Base-by-base conservation (phyloP, 1,139 yeast genomes). In the Scheffersomyces quercinus region DNA sequence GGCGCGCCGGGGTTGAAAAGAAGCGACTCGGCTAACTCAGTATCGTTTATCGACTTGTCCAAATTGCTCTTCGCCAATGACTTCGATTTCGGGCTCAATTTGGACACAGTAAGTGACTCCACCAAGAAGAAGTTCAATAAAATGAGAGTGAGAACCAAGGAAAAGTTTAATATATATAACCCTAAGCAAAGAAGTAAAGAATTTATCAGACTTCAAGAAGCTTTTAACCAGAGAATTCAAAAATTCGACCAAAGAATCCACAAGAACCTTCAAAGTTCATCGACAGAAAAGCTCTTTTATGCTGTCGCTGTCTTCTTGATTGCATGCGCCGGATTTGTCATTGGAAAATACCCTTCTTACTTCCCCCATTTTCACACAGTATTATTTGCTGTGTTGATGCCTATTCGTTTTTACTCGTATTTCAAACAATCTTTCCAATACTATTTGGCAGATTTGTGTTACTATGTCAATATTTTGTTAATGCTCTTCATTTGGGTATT, bases 401-500 rank as follows among this genome's bases (percentile, higher is more conserved):
- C 99, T 0, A 82, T 91, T 39, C 71, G 99, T 44, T 78, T 86
- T 55, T 85, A 89, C 65, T 81, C 95, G 0, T 93, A 88, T 65
- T 86, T 85, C 67, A 87, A 87, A 60, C 77, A 75, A 40, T 80
- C 87, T 12, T 89, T 77, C 66, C 96, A 91, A 50, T 93, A 88
- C 65, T 93, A 83, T 60, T 71, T 93, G 61, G 98, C 97, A 0
- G 99, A 93, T 64, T 73, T 93, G 52, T 93, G 99, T 65, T 93
- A 93, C 64, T 93, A 86, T 63, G 98, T 88, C 39, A 93, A 93
- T 57, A 54, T 81, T 28, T 68, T 93, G 47, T 68, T 88, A 37
- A 60, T 91, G 58, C 50, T 82, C 1, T 93, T 81, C 58, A 76
- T 93, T 35, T 93, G 98, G 98, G 72, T 82, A 5, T 81, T 84